Conservation (phyloP, 352 stramenopile genomes). For the Globisporangium perplexum region DNA sequence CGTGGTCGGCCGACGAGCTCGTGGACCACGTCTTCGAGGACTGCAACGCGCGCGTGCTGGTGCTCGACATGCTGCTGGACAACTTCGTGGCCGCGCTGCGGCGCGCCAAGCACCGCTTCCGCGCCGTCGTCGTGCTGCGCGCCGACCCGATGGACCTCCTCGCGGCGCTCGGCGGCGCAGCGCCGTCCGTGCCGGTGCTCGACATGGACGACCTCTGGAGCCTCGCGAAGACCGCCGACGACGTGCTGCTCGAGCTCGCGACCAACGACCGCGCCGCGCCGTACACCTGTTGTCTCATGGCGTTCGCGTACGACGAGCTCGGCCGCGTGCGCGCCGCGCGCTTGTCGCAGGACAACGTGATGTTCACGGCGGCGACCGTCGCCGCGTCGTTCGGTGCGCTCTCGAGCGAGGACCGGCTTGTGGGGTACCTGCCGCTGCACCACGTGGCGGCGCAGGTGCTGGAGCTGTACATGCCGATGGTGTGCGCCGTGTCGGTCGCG, state of each 20-base stretch:
- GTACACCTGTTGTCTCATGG: conserved; percentile 42
- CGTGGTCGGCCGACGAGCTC: conserved; percentile 50
- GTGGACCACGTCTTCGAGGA: conserved; percentile 43
- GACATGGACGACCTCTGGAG: conserved; percentile 32
- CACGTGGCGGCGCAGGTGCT: conserved; percentile 66
- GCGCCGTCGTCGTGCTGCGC: conserved; percentile 42
- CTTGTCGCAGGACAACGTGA: conserved; percentile 80
- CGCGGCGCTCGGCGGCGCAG: conserved; percentile 13
- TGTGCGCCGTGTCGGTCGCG: conserved; percentile 52
- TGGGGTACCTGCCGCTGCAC: conserved; percentile 67
- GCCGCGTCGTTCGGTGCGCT: conserved; percentile 52
- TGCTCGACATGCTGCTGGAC: conserved; percentile 46
- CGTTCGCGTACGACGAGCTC: conserved; percentile 56
- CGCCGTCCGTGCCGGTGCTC: conserved; percentile 35
- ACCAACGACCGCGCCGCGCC: conserved; percentile 22
- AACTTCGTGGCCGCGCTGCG: conserved; percentile 39
- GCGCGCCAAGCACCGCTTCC: conserved; percentile 22
- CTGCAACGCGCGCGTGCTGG: conserved; percentile 44
- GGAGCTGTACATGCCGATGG: conserved; percentile 67
- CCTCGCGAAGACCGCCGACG: conserved; percentile 20
- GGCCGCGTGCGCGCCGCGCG: conserved; percentile 43
- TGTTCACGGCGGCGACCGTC: conserved; percentile 71
- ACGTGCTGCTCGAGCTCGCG: conserved; percentile 26
- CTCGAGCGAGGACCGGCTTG: conserved; percentile 36
- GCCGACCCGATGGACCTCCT: conserved; percentile 19